These are phyloP conservation scores for Hypholoma sublateritium DNA, from an alignment of 768 basidiomycete species.

Conservation along the genomic window DNA sequence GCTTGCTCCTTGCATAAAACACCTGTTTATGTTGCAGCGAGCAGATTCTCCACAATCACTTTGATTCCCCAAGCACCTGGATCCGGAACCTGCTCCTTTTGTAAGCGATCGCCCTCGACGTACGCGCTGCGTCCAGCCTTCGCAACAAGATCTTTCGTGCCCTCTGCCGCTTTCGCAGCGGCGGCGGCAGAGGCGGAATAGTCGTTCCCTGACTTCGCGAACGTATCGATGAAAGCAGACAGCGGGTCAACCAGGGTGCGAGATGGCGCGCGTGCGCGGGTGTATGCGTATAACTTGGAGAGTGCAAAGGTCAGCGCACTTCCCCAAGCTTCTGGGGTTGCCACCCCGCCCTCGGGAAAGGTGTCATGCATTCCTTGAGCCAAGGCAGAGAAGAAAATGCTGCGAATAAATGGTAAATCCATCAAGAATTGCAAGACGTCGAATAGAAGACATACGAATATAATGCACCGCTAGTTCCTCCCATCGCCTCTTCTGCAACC, in stretches of 20 bases:
- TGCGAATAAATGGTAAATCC: constrained; percentile 24
- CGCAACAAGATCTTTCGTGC: constrained; percentile 73
- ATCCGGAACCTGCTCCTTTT: constrained; percentile 66
- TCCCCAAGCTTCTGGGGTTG: constrained; percentile 61
- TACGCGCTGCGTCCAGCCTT: constrained; percentile 91
- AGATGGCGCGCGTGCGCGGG: constrained; percentile 84
- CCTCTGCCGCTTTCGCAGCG: constrained; percentile 66
- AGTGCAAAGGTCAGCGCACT: constrained; percentile 58
- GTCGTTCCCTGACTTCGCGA: constrained; percentile 24
- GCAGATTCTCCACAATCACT: constrained; percentile 61
- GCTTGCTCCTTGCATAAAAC: constrained; percentile 10
- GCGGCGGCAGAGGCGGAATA: constrained; percentile 50
- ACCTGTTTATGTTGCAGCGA: not conserved
- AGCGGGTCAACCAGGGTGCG: constrained; percentile 94
- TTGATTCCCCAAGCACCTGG: constrained; percentile 94
- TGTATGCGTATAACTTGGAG: constrained; percentile 73
- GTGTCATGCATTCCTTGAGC: constrained; percentile 65
- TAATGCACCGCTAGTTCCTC: constrained; percentile 86
- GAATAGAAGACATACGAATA: constrained; percentile 67
- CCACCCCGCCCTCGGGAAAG: constrained; percentile 26
- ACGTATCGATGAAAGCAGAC: constrained; percentile 64
- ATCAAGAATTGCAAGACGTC: not conserved
- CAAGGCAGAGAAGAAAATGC: constrained; percentile 89
- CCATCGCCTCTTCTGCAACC: constrained; percentile 84
- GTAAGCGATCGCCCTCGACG: constrained; percentile 68